These are phyloP conservation scores for Pleoardoris graminearum DNA, from an alignment of 2,329 filamentous ascomycete genomes.

Conservation along the genomic window DNA sequence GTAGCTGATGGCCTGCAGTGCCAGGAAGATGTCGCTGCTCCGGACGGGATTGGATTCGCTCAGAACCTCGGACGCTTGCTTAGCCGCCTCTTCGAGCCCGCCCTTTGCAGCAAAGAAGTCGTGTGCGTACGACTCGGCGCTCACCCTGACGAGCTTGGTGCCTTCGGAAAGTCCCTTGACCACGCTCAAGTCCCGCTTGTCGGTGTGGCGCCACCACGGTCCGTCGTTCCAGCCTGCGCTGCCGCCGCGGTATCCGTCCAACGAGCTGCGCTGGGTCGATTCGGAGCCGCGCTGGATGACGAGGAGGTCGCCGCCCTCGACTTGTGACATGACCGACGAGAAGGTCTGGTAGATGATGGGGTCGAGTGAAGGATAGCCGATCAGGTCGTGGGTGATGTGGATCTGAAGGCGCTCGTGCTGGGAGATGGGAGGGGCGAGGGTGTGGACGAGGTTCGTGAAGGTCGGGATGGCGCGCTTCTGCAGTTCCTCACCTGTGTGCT, in stretches of 20 bases:
- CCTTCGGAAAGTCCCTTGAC: slow-evolving; percentile 83
- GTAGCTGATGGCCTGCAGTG: slow-evolving; percentile 83
- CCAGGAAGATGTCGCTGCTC: slow-evolving; percentile 91
- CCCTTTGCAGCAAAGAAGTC: slow-evolving; percentile 82
- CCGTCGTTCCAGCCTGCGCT: slow-evolving; percentile 84
- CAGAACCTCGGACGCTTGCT: slow-evolving; percentile 75
- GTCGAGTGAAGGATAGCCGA: slow-evolving; percentile 91
- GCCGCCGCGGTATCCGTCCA: slow-evolving; percentile 61
- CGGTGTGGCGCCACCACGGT: slow-evolving; percentile 86
- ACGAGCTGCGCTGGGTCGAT: slow-evolving; percentile 68
- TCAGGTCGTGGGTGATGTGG: slow-evolving; percentile 94
- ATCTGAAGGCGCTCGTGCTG: slow-evolving; percentile 96
- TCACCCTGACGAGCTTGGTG: slow-evolving; percentile 86
- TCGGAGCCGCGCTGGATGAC: slow-evolving; percentile 94
- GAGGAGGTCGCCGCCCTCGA: slow-evolving; percentile 92
- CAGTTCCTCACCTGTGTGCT: slow-evolving; percentile 70
- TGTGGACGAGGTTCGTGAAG: slow-evolving; percentile 92
- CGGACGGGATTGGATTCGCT: slow-evolving; percentile 87
- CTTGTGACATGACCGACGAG: slow-evolving; percentile 96
- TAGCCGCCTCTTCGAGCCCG: slow-evolving; percentile 78
- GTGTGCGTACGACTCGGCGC: slow-evolving; percentile 81
- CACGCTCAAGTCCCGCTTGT: slow-evolving; percentile 74
- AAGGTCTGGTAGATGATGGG: slow-evolving; percentile 91
- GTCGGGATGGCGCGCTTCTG: slow-evolving; percentile 78
- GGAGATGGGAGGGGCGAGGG: slow-evolving; percentile 91